Base-by-base conservation (phyloP, 768 basidiomycete species). In the Lepiota venenata region DNA sequence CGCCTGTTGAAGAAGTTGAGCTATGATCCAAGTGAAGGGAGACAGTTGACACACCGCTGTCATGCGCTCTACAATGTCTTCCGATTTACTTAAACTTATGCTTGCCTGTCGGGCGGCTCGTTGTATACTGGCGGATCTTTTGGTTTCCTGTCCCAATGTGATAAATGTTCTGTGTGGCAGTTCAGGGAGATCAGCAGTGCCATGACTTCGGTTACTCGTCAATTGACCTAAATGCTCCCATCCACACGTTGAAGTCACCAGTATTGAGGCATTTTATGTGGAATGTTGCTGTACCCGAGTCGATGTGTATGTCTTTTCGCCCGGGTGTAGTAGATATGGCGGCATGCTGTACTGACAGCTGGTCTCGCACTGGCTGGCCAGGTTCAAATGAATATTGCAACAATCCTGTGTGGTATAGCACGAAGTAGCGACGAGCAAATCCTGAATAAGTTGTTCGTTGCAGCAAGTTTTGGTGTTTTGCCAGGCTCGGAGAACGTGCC, bases 371-470 rank as follows among this genome's bases (percentile, higher is more conserved):
- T 16, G 88, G 83, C 52, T 83, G 84, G 10, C 82, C 84, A 11
- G 86, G 87, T 56, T 85, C 82, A 56, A 90, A 80, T 1, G 89
- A 80, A 60, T 93, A 93, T 2, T 81, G 79, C 45, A 93, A 73
- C n/a, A 83, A 66, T 9, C 91, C 91, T 9, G 83, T 81, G 36
- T 81, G 75, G 59, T 81, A 72, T 9, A 93, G 74, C 35, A 79
- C 79, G 61, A 93, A 93, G 70, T 90, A 91, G 42, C 90, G 84
- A 47, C 88, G 85, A 15, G 91, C 91, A 69, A 90, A 93, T 9
- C 91, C 91, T 92, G 65, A 8, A 56, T 39, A 43, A 29, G 38
- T 32, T 32, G 38, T 32, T 32, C 29, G 52, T 49, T 40, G 43
- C 21, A 14, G 6, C 16, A 9, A 44, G 20, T 18, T 21, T 38